Evolutionary conservation across 2,329 filamentous ascomycete genomes (phyloP), one percentile per base, ranked within the genome.

Genomic region (Cladobotryum protrusum): DNA sequence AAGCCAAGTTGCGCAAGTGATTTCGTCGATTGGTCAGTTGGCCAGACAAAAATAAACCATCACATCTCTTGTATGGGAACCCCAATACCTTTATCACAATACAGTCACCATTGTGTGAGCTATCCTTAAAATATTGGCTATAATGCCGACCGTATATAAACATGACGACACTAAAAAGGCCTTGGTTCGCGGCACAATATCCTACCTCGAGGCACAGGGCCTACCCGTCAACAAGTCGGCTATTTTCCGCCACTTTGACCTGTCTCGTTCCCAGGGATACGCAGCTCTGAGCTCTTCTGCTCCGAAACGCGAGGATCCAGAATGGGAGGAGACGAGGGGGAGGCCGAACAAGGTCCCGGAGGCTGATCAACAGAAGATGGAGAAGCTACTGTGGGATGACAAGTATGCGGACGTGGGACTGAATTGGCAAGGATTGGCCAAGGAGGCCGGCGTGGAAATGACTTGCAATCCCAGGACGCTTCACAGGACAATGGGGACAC

Each of bases 141-240:
- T 29, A 34, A 51, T 51, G 48, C 51, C 49, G 15, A 42, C 51
- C 8, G 63, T 64, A 43, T 68, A 65, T 54, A 68, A 66, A 48
- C 67, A 68, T 56, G 63, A 63, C 43, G 67, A 69, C 56, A 64
- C 64, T 12, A 67, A 67, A 55, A 67, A 67, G 61, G 67, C 65
- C 50, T 66, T 69, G 63, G 67, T 69, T 34, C 62, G 67, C 11
- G 67, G 67, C 8, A 68, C 65, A 43, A 69, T 69, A 54, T 68
- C 67, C 4, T 69, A 68, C 55, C 65, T 70, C 14, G 67, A 69
- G 54, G 63, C 65, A 2, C 62, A 69, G 33, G 66, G 65, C 49
- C 58, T 69, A 15, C 64, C 64, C 2, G 66, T 69, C 47, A 69
- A 70, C 60, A 69, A 69, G 57, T 64, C 64, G 32, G 66, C 67